These are phyloP conservation scores for Paulownia fortunei DNA, from an alignment of 257 asterid genomes.

Conservation along the genomic window DNA sequence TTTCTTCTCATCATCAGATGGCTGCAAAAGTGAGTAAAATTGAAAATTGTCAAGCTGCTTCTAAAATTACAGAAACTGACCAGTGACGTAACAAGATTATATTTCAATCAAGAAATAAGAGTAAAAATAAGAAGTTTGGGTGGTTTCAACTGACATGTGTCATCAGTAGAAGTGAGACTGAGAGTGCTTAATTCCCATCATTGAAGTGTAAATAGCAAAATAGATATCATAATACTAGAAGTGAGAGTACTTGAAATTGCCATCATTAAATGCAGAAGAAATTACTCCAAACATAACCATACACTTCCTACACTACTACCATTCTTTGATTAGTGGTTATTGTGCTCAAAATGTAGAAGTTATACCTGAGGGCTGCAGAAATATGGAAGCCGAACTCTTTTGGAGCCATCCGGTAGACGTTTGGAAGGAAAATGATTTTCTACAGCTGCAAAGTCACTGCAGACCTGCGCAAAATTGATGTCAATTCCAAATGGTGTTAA, in stretches of 20 bases:
- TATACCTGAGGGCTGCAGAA: constrained; percentile 71
- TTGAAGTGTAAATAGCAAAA: neutral
- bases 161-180: neutral
- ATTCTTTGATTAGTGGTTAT: neutral
- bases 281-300: neutral
- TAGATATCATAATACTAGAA: neutral
- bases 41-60: neutral
- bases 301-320: neutral
- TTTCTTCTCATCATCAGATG: constrained; percentile 51
- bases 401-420: constrained; percentile 96
- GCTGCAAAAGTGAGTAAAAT: constrained; percentile 44
- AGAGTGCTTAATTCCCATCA: neutral
- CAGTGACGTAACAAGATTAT: neutral
- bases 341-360: neutral
- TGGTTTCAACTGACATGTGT: neutral
- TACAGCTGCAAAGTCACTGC: constrained; percentile 34
- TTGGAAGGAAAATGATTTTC: constrained; percentile 57
- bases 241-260: too few relatives aligned
- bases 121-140: neutral
- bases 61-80: neutral
- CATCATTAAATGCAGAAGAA: neutral
- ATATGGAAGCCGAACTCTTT: constrained; percentile 73
- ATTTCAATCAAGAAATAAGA: neutral
- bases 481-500: neutral
- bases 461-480: constrained; percentile 52